These are phyloP conservation scores for Tagetes patula DNA, from an alignment of 129 eudicot genomes.

Conservation along the genomic window DNA sequence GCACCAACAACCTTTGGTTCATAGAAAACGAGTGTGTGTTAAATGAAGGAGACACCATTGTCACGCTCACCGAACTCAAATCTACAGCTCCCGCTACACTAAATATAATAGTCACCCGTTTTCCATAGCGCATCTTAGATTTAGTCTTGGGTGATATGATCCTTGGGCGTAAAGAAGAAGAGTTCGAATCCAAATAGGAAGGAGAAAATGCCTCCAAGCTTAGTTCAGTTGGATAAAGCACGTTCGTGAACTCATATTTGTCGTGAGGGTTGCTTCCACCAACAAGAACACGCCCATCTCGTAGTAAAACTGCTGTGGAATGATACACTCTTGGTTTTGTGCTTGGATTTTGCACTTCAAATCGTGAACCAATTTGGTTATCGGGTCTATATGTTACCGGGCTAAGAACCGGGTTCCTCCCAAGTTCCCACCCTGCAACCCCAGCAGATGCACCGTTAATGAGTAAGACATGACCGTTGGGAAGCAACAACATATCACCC, in stretches of 20 bases:
- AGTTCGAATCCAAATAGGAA: constrained; percentile 34
- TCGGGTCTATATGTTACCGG: constrained; percentile 21
- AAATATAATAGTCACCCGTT: constrained; percentile 5
- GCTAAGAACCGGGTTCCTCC: constrained; percentile 35
- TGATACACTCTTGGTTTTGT: constrained; percentile 27
- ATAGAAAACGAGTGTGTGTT: constrained; percentile 38
- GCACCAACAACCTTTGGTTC: constrained; percentile 28
- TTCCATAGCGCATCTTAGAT: constrained; percentile 7
- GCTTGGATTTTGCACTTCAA: constrained; percentile 32
- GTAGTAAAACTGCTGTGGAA: constrained; percentile 24
- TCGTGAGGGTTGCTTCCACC: constrained; percentile 33
- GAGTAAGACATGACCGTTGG: constrained; percentile 25
- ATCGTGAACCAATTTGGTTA: constrained; percentile 19
- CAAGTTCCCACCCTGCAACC: constrained; percentile 27
- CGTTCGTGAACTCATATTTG: constrained; percentile 28
- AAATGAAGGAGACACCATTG: constrained; percentile 34
- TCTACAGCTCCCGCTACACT: constrained; percentile 8
- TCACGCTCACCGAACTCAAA: background rate
- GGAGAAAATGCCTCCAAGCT: constrained; percentile 33
- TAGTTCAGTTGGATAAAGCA: constrained; percentile 25
- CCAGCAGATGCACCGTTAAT: constrained; percentile 31
- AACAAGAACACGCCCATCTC: constrained; percentile 32
- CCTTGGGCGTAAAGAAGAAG: constrained; percentile 6
- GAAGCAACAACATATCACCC: constrained; percentile 36
- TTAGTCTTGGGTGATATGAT: background rate